Evolutionary conservation across 257 asterid genomes (phyloP).

Genomic region (Gynochthodes officinalis): DNA sequence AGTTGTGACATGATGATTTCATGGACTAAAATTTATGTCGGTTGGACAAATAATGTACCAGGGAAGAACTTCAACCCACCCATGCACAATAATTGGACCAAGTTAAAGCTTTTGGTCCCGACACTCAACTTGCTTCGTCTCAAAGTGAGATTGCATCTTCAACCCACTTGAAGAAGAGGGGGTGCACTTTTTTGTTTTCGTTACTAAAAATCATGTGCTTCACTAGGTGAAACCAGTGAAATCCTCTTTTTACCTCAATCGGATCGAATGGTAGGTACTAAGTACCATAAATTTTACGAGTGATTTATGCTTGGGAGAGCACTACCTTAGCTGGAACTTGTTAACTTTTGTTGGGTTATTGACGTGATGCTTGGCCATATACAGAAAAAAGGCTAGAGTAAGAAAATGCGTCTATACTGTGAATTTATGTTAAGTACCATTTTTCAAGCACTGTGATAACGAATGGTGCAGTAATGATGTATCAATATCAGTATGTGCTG

Average conservation of each 20-base stretch:
- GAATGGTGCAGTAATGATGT: too few species aligned
- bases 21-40: not conserved
- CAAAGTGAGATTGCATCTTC: slow-evolving; percentile 15
- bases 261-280: not conserved
- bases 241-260: not conserved
- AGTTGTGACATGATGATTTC: not conserved
- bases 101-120: slow-evolving; percentile 12
- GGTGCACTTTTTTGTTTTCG: not conserved
- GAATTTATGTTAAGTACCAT: too few species aligned
- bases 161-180: not conserved
- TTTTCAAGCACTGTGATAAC: too few species aligned
- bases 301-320: slow-evolving; percentile 10
- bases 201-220: slow-evolving; percentile 13
- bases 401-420: too few species aligned
- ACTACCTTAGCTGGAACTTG: slow-evolving; percentile 1
- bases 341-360: not conserved
- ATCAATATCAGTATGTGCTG: too few species aligned
- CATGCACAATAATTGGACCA: not conserved
- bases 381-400: not conserved
- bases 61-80: not conserved
- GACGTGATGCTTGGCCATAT: not conserved
- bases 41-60: slow-evolving; percentile 4
- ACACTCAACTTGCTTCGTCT: not conserved
- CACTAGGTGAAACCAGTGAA: not conserved
- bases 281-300: not conserved